Conservation (phyloP, 768 basidiomycete species). For the Boletales sp. region DNA sequence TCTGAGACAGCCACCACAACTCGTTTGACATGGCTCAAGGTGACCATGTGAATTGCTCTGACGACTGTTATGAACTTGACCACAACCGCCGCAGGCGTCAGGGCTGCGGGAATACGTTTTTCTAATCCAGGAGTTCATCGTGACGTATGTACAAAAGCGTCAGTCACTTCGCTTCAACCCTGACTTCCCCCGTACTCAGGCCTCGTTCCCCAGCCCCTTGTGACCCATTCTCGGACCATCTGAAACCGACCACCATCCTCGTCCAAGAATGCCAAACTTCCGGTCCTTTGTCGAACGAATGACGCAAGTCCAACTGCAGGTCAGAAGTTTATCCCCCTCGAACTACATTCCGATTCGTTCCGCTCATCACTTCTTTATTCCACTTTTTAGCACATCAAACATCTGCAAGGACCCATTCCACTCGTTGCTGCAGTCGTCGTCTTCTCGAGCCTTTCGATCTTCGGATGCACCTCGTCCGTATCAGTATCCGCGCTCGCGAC, state of each 20-base stretch:
- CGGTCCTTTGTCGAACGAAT: conserved; percentile 9
- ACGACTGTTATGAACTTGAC: not conserved
- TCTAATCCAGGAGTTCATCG: not conserved
- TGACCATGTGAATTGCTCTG: not conserved
- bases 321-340: not conserved
- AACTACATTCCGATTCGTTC: not conserved
- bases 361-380: not conserved
- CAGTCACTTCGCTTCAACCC: not conserved
- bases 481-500: conserved; percentile 2
- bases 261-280: conserved; percentile 3
- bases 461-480: not conserved
- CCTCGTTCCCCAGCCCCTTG: not conserved
- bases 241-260: not conserved
- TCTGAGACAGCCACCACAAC: not conserved
- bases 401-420: conserved; percentile 1
- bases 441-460: conserved; percentile 8
- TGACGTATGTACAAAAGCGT: not conserved
- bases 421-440: conserved; percentile 8
- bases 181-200: not conserved
- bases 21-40: not conserved
- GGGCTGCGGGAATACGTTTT: not conserved
- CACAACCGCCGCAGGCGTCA: not conserved
- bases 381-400: conserved; percentile 1
- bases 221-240: not conserved
- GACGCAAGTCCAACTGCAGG: conserved; percentile 8